Evolutionary conservation across 2,329 filamentous ascomycete genomes (phyloP).

Genomic region (Apiospora malaysiana): DNA sequence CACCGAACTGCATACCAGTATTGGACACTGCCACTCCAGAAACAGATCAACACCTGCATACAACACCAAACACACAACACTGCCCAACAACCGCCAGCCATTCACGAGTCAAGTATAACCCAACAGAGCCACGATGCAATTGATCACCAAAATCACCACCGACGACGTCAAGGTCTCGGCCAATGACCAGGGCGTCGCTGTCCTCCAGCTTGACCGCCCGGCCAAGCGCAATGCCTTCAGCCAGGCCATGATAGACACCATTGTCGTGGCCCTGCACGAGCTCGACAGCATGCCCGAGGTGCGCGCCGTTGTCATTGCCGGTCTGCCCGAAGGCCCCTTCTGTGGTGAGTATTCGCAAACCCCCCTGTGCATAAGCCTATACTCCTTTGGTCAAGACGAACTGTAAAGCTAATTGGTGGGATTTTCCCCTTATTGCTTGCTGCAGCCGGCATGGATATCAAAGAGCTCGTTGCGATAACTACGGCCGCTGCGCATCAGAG

Average conservation of each 20-base stretch:
- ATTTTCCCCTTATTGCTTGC: background rate
- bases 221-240: constrained; percentile 65
- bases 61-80: background rate
- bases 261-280: constrained; percentile 43
- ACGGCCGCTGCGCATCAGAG: constrained; percentile 36
- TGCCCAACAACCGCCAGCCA: background rate
- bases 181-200: constrained; percentile 17
- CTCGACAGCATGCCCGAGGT: constrained; percentile 36
- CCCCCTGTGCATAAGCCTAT: background rate
- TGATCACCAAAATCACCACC: background rate
- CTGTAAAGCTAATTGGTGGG: background rate
- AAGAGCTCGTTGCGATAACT: constrained; percentile 39
- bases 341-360: constrained; percentile 39
- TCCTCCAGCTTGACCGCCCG: constrained; percentile 19
- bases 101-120: background rate
- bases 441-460: constrained; percentile 43
- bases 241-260: constrained; percentile 49
- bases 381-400: background rate
- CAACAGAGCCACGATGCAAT: background rate
- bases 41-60: too few species aligned
- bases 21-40: background rate
- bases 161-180: constrained; percentile 19
- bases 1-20: constrained; percentile 1
- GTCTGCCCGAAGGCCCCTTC: constrained; percentile 42
- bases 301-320: constrained; percentile 46